These are phyloP conservation scores for Calycina herbarum DNA, from an alignment of 2,329 filamentous ascomycete genomes.

Conservation along the genomic window DNA sequence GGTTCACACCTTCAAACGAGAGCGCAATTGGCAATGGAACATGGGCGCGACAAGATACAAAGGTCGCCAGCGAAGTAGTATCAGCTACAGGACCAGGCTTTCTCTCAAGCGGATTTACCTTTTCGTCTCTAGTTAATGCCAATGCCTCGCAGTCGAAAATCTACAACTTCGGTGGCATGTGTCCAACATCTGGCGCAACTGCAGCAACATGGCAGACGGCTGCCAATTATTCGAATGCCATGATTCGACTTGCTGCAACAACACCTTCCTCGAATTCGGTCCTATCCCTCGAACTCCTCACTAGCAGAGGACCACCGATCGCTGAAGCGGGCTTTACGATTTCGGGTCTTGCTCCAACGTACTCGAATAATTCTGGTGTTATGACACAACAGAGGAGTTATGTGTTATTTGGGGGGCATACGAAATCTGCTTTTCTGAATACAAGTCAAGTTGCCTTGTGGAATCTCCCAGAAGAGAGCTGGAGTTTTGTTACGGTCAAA, in stretches of 20 bases:
- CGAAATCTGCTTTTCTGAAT: conserved; percentile 80
- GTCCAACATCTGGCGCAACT: conserved; percentile 54
- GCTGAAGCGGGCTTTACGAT: conserved; percentile 86
- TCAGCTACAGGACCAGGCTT: conserved; percentile 45
- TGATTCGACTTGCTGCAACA: conserved; percentile 65
- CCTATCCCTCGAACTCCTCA: conserved; percentile 48
- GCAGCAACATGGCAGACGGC: conserved; percentile 59
- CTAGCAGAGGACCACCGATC: conserved; percentile 59
- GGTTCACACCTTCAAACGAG: conserved; percentile 52
- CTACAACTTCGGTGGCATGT: conserved; percentile 82
- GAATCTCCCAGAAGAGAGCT: conserved; percentile 80
- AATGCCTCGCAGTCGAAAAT: conserved; percentile 37
- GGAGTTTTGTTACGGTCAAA: conserved; percentile 76
- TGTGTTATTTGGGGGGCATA: conserved; percentile 84
- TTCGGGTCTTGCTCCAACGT: conserved; percentile 70
- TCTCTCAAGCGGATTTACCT: conserved; percentile 48
- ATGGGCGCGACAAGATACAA: conserved; percentile 51
- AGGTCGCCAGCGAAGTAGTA: conserved; percentile 37
- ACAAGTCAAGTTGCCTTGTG: conserved; percentile 90
- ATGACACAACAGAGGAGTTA: conserved; percentile 75
- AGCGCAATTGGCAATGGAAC: conserved; percentile 50
- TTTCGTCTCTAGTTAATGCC: conserved; percentile 33
- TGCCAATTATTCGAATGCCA: conserved; percentile 77
- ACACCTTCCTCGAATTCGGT: conserved; percentile 38
- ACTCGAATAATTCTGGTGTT: conserved; percentile 64